Evolutionary conservation across 331 rosid genomes (phyloP).

Genomic region (Arachis monticola): DNA sequence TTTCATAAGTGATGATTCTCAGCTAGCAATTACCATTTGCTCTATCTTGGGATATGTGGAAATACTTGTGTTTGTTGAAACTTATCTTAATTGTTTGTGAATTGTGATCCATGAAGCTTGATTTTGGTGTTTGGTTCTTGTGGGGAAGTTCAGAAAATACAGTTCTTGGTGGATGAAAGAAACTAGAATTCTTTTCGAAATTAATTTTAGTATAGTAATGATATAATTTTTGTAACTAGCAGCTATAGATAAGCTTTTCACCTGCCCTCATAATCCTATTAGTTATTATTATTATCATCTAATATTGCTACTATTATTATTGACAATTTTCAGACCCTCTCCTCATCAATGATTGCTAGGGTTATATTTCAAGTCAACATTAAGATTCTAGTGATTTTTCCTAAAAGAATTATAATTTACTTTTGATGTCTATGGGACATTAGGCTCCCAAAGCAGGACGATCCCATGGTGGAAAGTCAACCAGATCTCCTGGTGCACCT

Average conservation of each 20-base stretch:
- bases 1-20: neutral
- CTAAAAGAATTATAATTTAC: neutral
- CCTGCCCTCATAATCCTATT: neutral
- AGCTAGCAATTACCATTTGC: constrained; percentile 7
- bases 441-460: constrained; percentile 94
- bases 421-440: constrained; percentile 9
- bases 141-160: neutral
- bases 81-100: neutral
- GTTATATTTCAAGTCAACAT: neutral
- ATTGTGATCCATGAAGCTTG: neutral
- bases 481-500: constrained; percentile 81
- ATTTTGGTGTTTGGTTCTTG: neutral
- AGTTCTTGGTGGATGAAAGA: neutral
- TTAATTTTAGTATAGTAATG: neutral
- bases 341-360: neutral
- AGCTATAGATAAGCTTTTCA: constrained; percentile 14
- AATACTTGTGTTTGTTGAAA: constrained; percentile 11
- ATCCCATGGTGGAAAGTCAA: constrained; percentile 76
- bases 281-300: neutral
- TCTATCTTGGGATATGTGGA: constrained; percentile 2
- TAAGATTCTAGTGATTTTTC: neutral
- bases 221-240: constrained; percentile 12
- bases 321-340: constrained; percentile 13
- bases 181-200: constrained; percentile 1
- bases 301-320: neutral